Evolutionary conservation across 139 green algal species (phyloP).

Genomic region (Volvox africanus): DNA sequence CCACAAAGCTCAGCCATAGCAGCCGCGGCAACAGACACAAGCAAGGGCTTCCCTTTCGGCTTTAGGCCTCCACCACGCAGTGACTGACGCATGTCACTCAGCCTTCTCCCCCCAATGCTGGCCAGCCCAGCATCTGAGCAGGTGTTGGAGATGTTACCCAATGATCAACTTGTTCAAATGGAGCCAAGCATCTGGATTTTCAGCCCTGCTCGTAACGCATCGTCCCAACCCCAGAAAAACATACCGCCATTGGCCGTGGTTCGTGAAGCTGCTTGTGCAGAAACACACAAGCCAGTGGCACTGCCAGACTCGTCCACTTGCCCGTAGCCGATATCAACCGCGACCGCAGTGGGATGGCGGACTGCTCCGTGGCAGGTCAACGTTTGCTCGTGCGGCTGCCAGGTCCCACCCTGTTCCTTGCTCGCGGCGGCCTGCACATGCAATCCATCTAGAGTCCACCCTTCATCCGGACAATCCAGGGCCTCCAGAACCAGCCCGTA

Average conservation of each 20-base stretch:
- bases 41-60: too few relatives aligned
- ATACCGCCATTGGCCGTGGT: not conserved
- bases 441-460: not conserved
- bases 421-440: not conserved
- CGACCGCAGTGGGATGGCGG: not conserved
- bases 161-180: too few relatives aligned
- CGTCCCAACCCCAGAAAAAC: not conserved
- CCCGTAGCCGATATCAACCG: not conserved
- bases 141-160: too few relatives aligned
- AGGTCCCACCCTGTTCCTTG: not conserved
- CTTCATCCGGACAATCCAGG: not conserved
- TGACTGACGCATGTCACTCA: too few relatives aligned
- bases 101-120: too few relatives aligned
- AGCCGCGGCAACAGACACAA: too few relatives aligned
- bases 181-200: too few relatives aligned
- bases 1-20: too few relatives aligned
- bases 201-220: too few relatives aligned
- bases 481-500: slow-evolving; percentile 40
- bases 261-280: not conserved
- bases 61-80: too few relatives aligned
- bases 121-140: too few relatives aligned
- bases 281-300: not conserved
- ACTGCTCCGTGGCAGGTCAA: not conserved
- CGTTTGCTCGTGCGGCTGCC: not conserved
- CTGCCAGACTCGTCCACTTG: not conserved